These are phyloP conservation scores for Mucor velutinosus DNA, from an alignment of 371 early-diverging fungal genomes.

Conservation along the genomic window DNA sequence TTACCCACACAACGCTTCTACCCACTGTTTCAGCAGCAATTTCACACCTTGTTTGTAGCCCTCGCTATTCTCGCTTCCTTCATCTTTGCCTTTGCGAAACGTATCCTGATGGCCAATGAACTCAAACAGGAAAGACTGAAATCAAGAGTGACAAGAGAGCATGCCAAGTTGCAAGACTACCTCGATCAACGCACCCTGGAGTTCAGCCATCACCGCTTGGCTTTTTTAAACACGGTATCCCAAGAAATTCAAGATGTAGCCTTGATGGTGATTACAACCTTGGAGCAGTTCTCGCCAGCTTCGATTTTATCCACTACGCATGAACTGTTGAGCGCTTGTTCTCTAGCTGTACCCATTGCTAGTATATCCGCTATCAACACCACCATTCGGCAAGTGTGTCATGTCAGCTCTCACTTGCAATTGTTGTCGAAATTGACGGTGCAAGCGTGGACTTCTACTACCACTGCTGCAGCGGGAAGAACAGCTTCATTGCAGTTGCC, in stretches of 20 bases:
- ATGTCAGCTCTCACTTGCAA: slow-evolving; percentile 30
- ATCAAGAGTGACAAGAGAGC: background rate
- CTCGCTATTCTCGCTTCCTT: slow-evolving; percentile 1
- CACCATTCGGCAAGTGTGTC: slow-evolving; percentile 35
- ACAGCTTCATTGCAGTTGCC: background rate
- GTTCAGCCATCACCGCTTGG: slow-evolving; percentile 10
- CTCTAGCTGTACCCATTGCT: slow-evolving; percentile 42
- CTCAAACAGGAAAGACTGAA: background rate
- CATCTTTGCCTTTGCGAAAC: slow-evolving; percentile 14
- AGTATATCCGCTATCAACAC: slow-evolving; percentile 43
- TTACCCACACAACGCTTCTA: background rate
- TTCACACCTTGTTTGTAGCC: background rate
- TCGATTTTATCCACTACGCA: slow-evolving; percentile 34
- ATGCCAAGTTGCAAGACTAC: background rate
- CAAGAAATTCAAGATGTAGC: slow-evolving; percentile 55
- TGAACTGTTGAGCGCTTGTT: slow-evolving; percentile 46
- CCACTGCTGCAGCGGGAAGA: background rate
- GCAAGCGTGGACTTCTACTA: slow-evolving; percentile 11
- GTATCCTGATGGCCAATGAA: slow-evolving; percentile 12
- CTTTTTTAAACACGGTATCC: slow-evolving; percentile 35
- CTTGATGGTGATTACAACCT: slow-evolving; percentile 43
- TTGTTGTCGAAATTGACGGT: slow-evolving; percentile 18
- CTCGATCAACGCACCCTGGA: slow-evolving; percentile 1
- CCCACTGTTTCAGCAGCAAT: background rate
- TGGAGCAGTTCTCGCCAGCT: slow-evolving; percentile 47